phyloP scores from a whole-genome alignment of 2,329 filamentous ascomycete genomes.

The Emmonsiellopsis sp. region DNA sequence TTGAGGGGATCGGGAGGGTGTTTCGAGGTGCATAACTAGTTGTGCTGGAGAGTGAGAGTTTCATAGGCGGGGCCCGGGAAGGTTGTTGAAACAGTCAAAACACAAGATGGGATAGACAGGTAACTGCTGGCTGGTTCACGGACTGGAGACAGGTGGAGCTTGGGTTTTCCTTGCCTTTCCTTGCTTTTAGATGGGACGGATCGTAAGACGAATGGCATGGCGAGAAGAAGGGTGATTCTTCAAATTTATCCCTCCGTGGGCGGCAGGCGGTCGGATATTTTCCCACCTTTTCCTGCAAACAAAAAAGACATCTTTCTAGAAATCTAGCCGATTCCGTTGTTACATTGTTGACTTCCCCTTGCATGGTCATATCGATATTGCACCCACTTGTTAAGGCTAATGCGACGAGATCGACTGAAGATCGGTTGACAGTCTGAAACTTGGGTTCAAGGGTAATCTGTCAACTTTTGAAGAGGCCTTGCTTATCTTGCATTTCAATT shows the following conservation, averaged over 20 bases:
- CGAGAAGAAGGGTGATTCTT: too few species aligned
- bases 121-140: neutral
- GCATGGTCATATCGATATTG: neutral
- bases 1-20: neutral
- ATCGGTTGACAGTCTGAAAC: neutral
- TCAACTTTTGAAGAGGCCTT: neutral
- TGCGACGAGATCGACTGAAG: neutral
- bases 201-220: too few species aligned
- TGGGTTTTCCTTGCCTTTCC: neutral
- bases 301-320: neutral
- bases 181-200: too few species aligned
- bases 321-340: neutral
- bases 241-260: too few species aligned
- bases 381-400: too few species aligned
- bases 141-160: neutral
- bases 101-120: neutral
- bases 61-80: too few species aligned
- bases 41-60: too few species aligned
- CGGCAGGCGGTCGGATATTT: too few species aligned
- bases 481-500: neutral
- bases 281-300: neutral
- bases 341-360: neutral
- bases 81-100: neutral
- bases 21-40: neutral
- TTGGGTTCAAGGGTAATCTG: neutral